These are phyloP conservation scores for Podaxis mareebaensis DNA, from an alignment of 768 basidiomycete species.

Conservation along the genomic window DNA sequence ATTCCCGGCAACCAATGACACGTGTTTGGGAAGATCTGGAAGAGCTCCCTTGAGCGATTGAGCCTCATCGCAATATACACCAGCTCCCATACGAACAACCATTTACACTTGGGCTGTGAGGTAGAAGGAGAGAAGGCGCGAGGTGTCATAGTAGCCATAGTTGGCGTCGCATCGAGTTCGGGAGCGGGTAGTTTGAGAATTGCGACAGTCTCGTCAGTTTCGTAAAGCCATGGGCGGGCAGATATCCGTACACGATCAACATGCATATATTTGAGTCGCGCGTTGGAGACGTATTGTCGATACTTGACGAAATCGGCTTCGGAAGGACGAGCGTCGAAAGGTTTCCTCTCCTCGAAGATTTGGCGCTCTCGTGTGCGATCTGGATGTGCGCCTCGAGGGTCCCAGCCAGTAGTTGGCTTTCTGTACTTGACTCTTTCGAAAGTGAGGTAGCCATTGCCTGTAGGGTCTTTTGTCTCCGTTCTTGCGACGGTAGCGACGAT, in stretches of 20 bases:
- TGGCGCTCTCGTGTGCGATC: background rate
- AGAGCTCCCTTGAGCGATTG: constrained; percentile 1
- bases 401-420: background rate
- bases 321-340: background rate
- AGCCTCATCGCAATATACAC: background rate
- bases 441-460: background rate
- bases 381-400: background rate
- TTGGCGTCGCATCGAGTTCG: background rate
- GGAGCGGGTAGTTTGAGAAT: background rate
- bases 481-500: constrained; percentile 1
- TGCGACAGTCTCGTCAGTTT: background rate
- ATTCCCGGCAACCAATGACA: constrained; percentile 4
- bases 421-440: constrained; percentile 1
- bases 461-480: background rate
- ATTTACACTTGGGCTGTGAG: background rate
- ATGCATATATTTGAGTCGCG: background rate
- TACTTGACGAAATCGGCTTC: background rate
- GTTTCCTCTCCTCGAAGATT: constrained; percentile 4
- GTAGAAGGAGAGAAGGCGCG: background rate
- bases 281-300: background rate
- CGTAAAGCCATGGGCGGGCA: background rate
- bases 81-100: constrained; percentile 2
- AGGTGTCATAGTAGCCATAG: background rate
- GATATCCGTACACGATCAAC: constrained; percentile 7
- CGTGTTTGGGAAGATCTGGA: background rate